Base-by-base conservation (phyloP, 2,329 filamentous ascomycete species). In the Lizonia empirigonia region DNA sequence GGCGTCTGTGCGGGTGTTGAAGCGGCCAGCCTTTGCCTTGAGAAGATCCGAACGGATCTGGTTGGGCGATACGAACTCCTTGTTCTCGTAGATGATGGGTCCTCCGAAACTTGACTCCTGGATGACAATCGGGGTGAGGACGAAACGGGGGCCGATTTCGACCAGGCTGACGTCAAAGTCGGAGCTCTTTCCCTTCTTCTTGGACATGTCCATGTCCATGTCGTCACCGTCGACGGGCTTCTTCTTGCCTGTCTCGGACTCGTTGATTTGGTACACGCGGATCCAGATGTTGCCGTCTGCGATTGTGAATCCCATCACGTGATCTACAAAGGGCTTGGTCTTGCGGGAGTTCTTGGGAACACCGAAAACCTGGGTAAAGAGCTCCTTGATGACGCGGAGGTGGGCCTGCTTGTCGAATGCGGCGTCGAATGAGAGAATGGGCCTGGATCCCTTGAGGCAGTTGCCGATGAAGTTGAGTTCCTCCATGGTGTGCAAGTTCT, bases 1-100 rank as follows among this genome's bases (percentile, higher is more conserved):
- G 63, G 88, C 85, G 69, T 96, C 91, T 23, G 86, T 84, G 54
- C 94, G 82, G 48, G 82, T 81, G 61, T 90, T 89, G 77, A 95
- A 93, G 62, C 85, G 85, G 39, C 85, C 83, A 0, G 92, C 90
- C 79, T 90, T 91, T 62, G 83, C 80, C 74, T 85, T 80, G 63
- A 90, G 82, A 62, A 96, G 74, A 58, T 97, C 94, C 32, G 90
- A 81, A 60, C 94, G 83, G 58, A 97, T 85, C 76, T 97, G 90
- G 83, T 99, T 99, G 8, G 94, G 94, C 62, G 89, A 94, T 45
- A 99, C 90, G 67, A 96, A 99, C 73, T 96, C 88, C 81, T 91
- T 94, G 79, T 97, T 97, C 80, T 97, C 91, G 77, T 96, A 99
- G 69, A 99, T 95, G 59, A 97, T 91, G 3, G 94, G 93, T 0